Percentiles rank a stretch among this genome's conserved stretches.
Evolutionary conservation across 768 basidiomycete genomes (phyloP).

Genomic region (Dioszegia crocea): DNA sequence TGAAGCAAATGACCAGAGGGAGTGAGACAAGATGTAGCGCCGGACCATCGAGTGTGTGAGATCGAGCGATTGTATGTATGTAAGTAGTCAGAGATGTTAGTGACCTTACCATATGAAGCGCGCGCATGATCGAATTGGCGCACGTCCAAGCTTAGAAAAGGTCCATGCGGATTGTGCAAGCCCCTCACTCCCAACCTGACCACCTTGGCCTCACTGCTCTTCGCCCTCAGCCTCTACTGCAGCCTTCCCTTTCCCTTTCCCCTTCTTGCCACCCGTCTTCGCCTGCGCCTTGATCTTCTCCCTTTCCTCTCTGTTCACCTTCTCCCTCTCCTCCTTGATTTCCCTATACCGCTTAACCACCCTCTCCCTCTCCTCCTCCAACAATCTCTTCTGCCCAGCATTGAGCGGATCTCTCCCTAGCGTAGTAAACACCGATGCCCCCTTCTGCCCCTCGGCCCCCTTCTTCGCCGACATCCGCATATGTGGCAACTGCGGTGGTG

Average conservation of each 20-base stretch:
- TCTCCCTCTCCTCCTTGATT: constrained; percentile 41
- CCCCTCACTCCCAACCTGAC: too few species aligned
- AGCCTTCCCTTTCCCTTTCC: background rate
- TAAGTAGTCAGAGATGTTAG: too few species aligned
- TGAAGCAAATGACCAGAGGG: too few species aligned
- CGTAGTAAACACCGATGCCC: constrained; percentile 4
- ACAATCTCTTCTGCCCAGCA: constrained; percentile 39
- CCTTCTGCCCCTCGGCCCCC: constrained; percentile 12
- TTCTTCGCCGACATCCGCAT: constrained; percentile 17
- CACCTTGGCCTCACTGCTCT: background rate
- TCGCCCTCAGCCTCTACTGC: background rate
- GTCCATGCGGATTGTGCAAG: too few species aligned
- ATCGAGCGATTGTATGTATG: too few species aligned
- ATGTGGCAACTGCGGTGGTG: constrained; percentile 41
- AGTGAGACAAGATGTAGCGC: too few species aligned
- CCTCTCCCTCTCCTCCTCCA: constrained; percentile 47
- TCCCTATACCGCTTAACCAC: constrained; percentile 46
- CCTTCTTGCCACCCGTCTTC: background rate
- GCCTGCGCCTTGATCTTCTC: background rate
- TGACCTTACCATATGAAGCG: too few species aligned
- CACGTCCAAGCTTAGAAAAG: too few species aligned
- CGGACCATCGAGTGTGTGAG: too few species aligned
- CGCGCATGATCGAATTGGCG: too few species aligned
- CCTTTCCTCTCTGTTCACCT: constrained; percentile 18
- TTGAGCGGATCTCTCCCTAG: constrained; percentile 30